Base-by-base conservation (phyloP, 192 early-diverging fungal genomes). In the Backusella sp. region DNA sequence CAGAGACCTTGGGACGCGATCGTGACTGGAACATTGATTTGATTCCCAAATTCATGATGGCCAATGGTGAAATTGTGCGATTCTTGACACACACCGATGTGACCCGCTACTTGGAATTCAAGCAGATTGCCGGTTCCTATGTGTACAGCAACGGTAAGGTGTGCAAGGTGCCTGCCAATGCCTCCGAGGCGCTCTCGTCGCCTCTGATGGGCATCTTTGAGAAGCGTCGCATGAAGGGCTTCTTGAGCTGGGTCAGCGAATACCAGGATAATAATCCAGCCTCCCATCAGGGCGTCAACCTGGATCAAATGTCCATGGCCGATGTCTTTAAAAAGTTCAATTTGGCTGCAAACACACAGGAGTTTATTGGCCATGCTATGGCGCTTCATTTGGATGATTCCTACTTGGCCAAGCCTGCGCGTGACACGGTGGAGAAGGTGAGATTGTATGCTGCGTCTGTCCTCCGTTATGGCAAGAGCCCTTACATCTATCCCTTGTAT, bases 41-140 rank as follows among this genome's bases (percentile, higher is more conserved):
- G 79, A 97, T 99, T 73, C 98, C 98, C 78, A 99, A 99, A 87
- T 99, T 99, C 85, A 94, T 98, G 86, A 99, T 99, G 97, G 96
- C 95, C 42, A 95, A 95, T 73, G 98, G 98, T 66, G 97, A 97
- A 77, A 94, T 99, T 80, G 94, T 98, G 76, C 94, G 92, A 77
- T 96, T 99, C 67, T 89, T 99, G 59, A 92, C 93, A 74, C 95
- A 99, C 86, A 98, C 97, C 26, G 95, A 98, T 77, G 97, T 99
- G 17, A 98, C 97, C 21, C 91, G 96, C 56, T 99, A 99, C 88
- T 86, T 99, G 37, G 97, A 98, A 85, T 98, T 99, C 88, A 95
- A 95, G 79, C 95, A 96, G 79, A 94, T 99, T 73, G 87, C 93
- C n/a, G 97, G 97, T 4, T 96, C 95, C 36, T 97, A 89, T 86